phyloP scores from a whole-genome alignment of 2,329 filamentous ascomycete species.

The Monosporascus sp. region DNA sequence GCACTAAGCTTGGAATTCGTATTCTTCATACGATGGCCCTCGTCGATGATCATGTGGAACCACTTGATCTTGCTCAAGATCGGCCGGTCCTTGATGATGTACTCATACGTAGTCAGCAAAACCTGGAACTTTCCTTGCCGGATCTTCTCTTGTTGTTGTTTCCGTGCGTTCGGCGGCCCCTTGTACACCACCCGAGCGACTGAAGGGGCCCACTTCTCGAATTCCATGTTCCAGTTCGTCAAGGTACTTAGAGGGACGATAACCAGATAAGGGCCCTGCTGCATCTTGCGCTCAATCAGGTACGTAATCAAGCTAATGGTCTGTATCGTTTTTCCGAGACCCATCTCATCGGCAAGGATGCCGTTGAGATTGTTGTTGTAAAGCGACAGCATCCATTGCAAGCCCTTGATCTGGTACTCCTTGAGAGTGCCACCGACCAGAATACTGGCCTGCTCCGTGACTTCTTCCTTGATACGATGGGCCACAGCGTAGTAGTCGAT shows the following conservation, averaged over 20 bases:
- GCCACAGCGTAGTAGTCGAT: slow-evolving; percentile 99
- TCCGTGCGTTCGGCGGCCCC: slow-evolving; percentile 81
- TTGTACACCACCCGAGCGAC: slow-evolving; percentile 92
- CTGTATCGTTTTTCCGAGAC: slow-evolving; percentile 98
- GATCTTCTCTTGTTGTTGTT: slow-evolving; percentile 88
- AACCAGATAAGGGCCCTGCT: slow-evolving; percentile 88
- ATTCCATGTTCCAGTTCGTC: slow-evolving; percentile 98
- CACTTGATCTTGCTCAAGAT: slow-evolving; percentile 97
- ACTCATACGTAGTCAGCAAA: slow-evolving; percentile 94
- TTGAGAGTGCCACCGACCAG: slow-evolving; percentile 90
- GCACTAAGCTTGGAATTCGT: slow-evolving; percentile 90
- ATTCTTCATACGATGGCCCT: slow-evolving; percentile 99
- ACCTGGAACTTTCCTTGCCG: slow-evolving; percentile 95
- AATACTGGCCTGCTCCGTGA: slow-evolving; percentile 75
- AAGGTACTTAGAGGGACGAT: slow-evolving; percentile 95
- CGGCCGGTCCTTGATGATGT: slow-evolving; percentile 97
- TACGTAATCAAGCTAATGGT: slow-evolving; percentile 97
- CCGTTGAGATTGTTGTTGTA: slow-evolving; percentile 99
- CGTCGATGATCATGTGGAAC: slow-evolving; percentile 99
- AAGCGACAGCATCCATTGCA: slow-evolving; percentile 99
- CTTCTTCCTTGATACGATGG: slow-evolving; percentile 90
- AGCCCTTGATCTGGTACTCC: slow-evolving; percentile 96
- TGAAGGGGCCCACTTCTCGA: slow-evolving; percentile 96
- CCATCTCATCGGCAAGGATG: slow-evolving; percentile 98
- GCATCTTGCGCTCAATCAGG: slow-evolving; percentile 91